Conservation (phyloP, 164 flowering plant genomes). For the Annona cherimola region DNA sequence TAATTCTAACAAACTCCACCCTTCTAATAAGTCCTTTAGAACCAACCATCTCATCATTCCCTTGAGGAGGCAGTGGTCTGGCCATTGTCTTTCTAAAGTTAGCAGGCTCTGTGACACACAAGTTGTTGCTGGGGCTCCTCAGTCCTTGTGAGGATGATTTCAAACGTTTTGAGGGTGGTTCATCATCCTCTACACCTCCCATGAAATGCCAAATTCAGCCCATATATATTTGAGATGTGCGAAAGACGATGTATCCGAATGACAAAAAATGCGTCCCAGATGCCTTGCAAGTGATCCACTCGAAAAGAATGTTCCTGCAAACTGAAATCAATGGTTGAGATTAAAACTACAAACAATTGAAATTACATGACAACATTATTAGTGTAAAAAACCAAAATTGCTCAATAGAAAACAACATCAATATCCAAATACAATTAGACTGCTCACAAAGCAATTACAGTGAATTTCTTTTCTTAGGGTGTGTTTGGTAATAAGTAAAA, state of each 20-base stretch:
- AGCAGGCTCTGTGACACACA: conserved; percentile 30
- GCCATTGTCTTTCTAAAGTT: conserved; percentile 59
- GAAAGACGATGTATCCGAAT: neutral
- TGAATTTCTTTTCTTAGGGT: neutral
- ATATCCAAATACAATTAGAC: neutral
- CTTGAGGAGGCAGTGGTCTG: conserved; percentile 42
- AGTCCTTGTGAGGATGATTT: conserved; percentile 43
- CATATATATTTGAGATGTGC: conserved; percentile 35
- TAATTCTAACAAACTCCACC: conserved; percentile 59
- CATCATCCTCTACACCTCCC: conserved; percentile 82
- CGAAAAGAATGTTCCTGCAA: neutral
- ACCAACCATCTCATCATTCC: conserved; percentile 59
- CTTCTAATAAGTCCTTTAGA: conserved; percentile 52
- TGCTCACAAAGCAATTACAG: neutral
- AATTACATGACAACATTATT: neutral
- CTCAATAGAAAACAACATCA: neutral
- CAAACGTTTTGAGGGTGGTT: conserved; percentile 73
- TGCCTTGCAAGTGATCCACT: neutral
- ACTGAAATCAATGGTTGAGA: neutral
- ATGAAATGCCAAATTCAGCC: conserved; percentile 82
- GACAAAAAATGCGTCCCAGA: neutral
- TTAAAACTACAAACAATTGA: neutral
- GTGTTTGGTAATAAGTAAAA: too few species aligned
- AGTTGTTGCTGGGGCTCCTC: conserved; percentile 33
- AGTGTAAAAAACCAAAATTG: neutral